A percentile compares a stretch with the other conserved stretches of the same genome.
Conservation (phyloP, 345 rosid species). For the Citrus mangshanensis region DNA sequence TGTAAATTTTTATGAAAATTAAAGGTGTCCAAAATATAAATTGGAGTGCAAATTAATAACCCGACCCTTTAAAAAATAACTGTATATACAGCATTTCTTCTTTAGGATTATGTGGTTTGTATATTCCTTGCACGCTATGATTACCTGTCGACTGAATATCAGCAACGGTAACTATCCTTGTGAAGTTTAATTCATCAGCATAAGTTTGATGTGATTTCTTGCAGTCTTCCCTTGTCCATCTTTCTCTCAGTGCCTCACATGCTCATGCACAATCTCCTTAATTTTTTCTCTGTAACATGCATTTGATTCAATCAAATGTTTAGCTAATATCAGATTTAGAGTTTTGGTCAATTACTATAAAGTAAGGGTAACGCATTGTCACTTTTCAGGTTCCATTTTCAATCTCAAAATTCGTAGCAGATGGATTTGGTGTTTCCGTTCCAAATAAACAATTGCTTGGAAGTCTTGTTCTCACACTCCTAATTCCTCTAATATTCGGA, state of each 20-base stretch:
- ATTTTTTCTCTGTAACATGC: neutral
- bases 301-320: neutral
- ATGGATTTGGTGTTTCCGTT: slow-evolving; percentile 77
- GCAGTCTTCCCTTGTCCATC: neutral
- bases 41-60: too few relatives aligned
- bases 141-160: neutral
- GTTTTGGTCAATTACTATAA: neutral
- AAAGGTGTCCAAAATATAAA: too few relatives aligned
- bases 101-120: too few relatives aligned
- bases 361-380: neutral
- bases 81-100: too few relatives aligned
- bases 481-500: slow-evolving; percentile 37
- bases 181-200: neutral
- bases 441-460: slow-evolving; percentile 34
- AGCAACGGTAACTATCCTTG: neutral
- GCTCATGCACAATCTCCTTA: neutral
- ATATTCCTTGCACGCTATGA: neutral
- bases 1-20: too few relatives aligned
- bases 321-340: neutral
- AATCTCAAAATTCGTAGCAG: slow-evolving; percentile 71
- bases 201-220: neutral
- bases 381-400: slow-evolving; percentile 76
- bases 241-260: neutral
- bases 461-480: slow-evolving; percentile 35
- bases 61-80: too few relatives aligned